Percentiles rank a stretch among this genome's conserved stretches.
Evolutionary conservation across 2,329 filamentous ascomycete genomes (phyloP).

Genomic region (Corynespora cassiicola): DNA sequence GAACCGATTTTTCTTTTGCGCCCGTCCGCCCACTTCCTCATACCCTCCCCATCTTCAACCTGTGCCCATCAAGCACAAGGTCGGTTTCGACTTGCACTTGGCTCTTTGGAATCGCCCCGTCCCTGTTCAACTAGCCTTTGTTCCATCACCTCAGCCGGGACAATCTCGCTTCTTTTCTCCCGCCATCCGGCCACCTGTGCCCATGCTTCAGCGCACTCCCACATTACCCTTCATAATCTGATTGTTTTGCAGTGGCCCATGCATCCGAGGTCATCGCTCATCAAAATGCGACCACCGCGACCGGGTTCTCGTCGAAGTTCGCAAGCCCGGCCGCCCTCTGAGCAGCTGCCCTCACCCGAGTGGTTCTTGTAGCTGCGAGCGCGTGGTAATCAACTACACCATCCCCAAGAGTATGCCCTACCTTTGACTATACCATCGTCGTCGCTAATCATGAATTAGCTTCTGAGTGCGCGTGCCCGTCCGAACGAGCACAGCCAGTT

Average conservation of each 20-base stretch:
- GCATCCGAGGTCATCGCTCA: slow-evolving; percentile 77
- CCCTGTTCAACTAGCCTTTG: no score
- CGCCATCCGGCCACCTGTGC: no score
- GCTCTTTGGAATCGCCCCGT: no score
- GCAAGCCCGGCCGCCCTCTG: slow-evolving; percentile 74
- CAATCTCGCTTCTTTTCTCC: no score
- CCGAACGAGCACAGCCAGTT: slow-evolving; percentile 32
- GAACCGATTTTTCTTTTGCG: slow-evolving; percentile 9
- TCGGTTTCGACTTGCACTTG: no score
- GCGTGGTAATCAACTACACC: slow-evolving; percentile 61
- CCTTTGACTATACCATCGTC: no score
- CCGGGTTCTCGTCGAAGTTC: slow-evolving; percentile 72
- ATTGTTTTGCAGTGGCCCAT: slow-evolving; percentile 65
- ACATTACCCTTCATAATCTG: slow-evolving; percentile 11
- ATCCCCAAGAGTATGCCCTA: slow-evolving; percentile 44
- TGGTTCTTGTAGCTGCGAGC: slow-evolving; percentile 67
- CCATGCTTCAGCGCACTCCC: neutral
- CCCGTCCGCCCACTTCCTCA: neutral
- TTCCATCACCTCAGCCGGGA: no score
- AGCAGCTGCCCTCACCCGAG: slow-evolving; percentile 73
- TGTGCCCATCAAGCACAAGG: no score
- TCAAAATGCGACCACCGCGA: slow-evolving; percentile 76
- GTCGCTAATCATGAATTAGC: no score
- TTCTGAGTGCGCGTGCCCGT: slow-evolving; percentile 47
- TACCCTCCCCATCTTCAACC: slow-evolving; percentile 10